These are phyloP conservation scores for Elongisporangium anandrum DNA, from an alignment of 352 stramenopile species.

Conservation along the genomic window DNA sequence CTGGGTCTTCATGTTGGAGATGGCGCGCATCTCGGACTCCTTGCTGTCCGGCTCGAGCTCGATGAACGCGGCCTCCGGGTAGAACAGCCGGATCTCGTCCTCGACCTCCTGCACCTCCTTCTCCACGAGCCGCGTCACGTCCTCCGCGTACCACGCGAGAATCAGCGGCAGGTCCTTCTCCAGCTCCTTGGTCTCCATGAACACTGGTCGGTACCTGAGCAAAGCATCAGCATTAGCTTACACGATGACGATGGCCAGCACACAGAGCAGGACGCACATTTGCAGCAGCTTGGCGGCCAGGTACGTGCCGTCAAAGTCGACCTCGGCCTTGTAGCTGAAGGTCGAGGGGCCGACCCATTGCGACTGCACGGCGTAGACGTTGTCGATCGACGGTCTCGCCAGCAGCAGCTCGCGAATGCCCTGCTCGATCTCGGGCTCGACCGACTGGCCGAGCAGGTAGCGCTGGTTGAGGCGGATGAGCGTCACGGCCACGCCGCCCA, in stretches of 20 bases:
- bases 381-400: slow-evolving; percentile 90
- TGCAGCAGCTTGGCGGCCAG: slow-evolving; percentile 92
- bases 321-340: slow-evolving; percentile 99
- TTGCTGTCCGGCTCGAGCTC: slow-evolving; percentile 96
- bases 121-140: slow-evolving; percentile 95
- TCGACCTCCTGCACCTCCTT: slow-evolving; percentile 96
- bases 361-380: slow-evolving; percentile 94
- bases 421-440: slow-evolving; percentile 91
- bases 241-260: neutral
- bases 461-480: slow-evolving; percentile 94
- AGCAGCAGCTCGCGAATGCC: slow-evolving; percentile 77
- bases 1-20: slow-evolving; percentile 78
- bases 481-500: slow-evolving; percentile 93
- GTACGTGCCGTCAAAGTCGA: slow-evolving; percentile 99
- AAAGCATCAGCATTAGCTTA: slow-evolving; percentile 5
- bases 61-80: slow-evolving; percentile 96
- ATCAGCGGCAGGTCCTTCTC: slow-evolving; percentile 93
- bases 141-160: slow-evolving; percentile 93
- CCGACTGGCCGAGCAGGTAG: slow-evolving; percentile 95
- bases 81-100: slow-evolving; percentile 88
- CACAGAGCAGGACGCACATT: slow-evolving; percentile 38
- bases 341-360: slow-evolving; percentile 97
- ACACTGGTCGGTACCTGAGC: slow-evolving; percentile 90
- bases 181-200: slow-evolving; percentile 86
- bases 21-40: slow-evolving; percentile 82